phyloP scores from a whole-genome alignment of 169 alveolate species.

The Cryptosporidium felis region DNA sequence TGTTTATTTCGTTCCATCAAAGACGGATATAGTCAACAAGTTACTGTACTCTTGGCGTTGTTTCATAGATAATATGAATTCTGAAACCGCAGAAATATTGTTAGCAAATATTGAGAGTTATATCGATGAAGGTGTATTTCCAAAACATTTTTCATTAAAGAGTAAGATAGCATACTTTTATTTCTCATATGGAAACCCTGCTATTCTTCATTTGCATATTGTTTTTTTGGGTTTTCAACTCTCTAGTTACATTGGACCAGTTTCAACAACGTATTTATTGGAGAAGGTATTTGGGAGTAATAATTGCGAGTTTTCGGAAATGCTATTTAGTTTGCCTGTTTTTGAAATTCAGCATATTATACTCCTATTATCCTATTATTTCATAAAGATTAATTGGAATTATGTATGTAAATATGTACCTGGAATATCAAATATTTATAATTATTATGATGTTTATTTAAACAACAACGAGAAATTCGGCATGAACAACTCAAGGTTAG shows the following conservation, averaged over 20 bases:
- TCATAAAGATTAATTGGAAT: conserved; percentile 29
- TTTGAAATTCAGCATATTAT: conserved; percentile 41
- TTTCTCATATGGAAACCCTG: conserved; percentile 19
- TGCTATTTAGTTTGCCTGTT: background rate
- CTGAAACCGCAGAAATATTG: background rate
- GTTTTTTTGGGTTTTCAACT: background rate
- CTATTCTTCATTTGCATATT: conserved; percentile 11
- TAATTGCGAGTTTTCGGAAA: conserved; percentile 5
- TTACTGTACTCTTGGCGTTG: conserved; percentile 1
- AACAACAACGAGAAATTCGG: background rate
- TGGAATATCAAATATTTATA: conserved; percentile 13
- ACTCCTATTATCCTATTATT: conserved; percentile 31
- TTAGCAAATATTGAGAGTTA: background rate
- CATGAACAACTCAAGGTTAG: background rate
- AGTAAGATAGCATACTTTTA: conserved; percentile 5
- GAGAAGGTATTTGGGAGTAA: conserved; percentile 19
- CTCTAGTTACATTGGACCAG: background rate
- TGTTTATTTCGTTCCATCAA: background rate
- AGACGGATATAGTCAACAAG: background rate
- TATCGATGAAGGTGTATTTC: background rate
- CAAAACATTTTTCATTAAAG: background rate
- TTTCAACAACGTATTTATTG: background rate
- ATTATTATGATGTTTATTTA: background rate
- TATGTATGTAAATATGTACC: conserved; percentile 25
- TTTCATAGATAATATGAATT: conserved; percentile 20